Evolutionary conservation across 306 rosid species (phyloP), one percentile per base, ranked within the genome.

Genomic region (Boehmeria nivea): DNA sequence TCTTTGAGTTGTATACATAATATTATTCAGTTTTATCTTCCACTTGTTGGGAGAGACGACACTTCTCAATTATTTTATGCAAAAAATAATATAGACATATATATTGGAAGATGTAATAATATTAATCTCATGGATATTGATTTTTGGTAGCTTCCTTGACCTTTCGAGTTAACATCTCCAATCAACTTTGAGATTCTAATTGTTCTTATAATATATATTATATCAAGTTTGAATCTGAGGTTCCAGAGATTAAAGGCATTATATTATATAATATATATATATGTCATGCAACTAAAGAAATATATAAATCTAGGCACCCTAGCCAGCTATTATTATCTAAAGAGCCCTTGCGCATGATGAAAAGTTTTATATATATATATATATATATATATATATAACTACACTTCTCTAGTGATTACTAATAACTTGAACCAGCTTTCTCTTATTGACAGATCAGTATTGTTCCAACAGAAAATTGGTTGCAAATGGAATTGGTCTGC

Each of bases 131-230:
- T 21, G 48, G 21, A 57, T 40, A 15, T 57, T 37, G 34, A 38
- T 56, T 25, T 56, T 37, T 57, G 61, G 61, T 57, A 57, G 36
- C 61, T 57, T 57, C 49, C 48, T 57, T 57, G 36, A 57, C 37
- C 61, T 12, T 56, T 56, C 61, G 31, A 39, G 18, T 14, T 16
- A 38, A 24, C 28, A 56, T 39, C 61, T 56, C 48, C 31, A 38
- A 56, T 56, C 61, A 57, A 57, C 61, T 38, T 38, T 16, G 48
- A 37, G 61, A 57, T 38, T 57, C 49, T 40, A 38, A 57, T 20
- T 2, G 59, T 6, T 55, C 4, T 37, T 55, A 16, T 53, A 37
- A 4, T 37, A 20, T 36, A 24, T 10, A 24, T 12, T 24, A 27
- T 27, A 55, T 55, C 2, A 5, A 57, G 25, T 57, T 54, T 57